Evolutionary conservation across 2,329 filamentous ascomycete genomes (phyloP), one percentile per base, ranked within the genome.

Genomic region (Alternaria sp.): DNA sequence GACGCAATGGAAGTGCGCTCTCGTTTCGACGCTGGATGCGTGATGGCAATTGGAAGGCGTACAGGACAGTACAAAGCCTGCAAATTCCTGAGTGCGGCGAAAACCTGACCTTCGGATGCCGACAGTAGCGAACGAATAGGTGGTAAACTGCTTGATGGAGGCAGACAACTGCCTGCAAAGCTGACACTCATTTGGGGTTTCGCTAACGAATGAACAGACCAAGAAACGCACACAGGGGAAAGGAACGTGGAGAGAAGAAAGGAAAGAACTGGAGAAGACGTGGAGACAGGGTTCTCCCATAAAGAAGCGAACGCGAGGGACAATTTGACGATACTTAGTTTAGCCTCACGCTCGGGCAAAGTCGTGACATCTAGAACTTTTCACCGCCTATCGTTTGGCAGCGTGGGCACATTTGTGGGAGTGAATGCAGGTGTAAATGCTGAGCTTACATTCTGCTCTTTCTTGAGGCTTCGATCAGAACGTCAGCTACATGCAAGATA

Each of bases 71-170:
- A 78, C 14, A 78, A 36, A 3, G 63, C 52, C 24, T 73, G 73
- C 2, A 78, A 63, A 51, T 71, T 71, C 16, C 64, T 67, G 3
- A 78, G 64, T 1, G 74, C 70, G 7, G 58, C 46, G 3, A 46
- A 63, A 26, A 78, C 63, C 12, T 70, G 62, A 16, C 66, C 60
- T 34, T 77, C 72, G 7, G 68, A 65, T 22, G 67, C 57, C 12
- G 61, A 51, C 5, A 60, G 46, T 16, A 77, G 61, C 1, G 66
- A 63, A 7, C 74, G 71, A 3, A 75, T 57, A 7, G 73, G 69
- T 43, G 69, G 71, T 14, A 78, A 58, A 57, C 69, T 77, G 69
- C 74, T 76, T 38, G 75, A 74, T 32, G 75, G 75, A 51, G 74
- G 68, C 66, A 73, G 66, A 61, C 70, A 75, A 53, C 54, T 63